A percentile compares a stretch with the other conserved stretches of the same genome.
Evolutionary conservation across 495 filamentous ascomycete genomes (phyloP).

Genomic region (Cairneyella variabilis): DNA sequence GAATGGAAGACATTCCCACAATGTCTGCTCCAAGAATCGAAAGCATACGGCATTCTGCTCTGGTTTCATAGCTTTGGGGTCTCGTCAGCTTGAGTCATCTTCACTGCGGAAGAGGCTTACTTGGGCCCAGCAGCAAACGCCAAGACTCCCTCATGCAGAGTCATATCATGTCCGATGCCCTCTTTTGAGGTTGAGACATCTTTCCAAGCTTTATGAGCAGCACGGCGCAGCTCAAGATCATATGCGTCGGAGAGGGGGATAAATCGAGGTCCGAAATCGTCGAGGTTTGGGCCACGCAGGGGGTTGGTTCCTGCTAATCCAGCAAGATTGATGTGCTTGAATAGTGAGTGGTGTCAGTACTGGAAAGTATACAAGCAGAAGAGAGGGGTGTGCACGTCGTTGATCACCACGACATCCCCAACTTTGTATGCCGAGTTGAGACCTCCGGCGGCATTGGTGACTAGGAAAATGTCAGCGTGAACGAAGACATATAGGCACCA

Average conservation of each 20-base stretch:
- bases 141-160: constrained; percentile 71
- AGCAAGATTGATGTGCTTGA: constrained; percentile 74
- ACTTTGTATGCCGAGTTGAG: constrained; percentile 65
- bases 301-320: constrained; percentile 67
- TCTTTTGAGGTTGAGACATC: constrained; percentile 31
- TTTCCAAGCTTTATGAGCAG: constrained; percentile 59
- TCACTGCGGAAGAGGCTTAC: too few species aligned
- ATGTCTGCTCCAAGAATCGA: constrained; percentile 63
- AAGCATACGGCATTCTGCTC: constrained; percentile 74
- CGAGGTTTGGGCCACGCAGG: constrained; percentile 65
- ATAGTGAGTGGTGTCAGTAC: too few species aligned
- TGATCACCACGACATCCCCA: constrained; percentile 69
- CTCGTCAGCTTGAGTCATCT: too few species aligned
- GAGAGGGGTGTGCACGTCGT: constrained; percentile 56
- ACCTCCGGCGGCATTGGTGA: constrained; percentile 76
- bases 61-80: constrained; percentile 68
- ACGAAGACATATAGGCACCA: too few species aligned
- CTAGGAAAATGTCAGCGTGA: constrained; percentile 32
- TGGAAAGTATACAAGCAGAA: too few species aligned
- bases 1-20: constrained; percentile 77
- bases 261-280: constrained; percentile 67
- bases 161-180: constrained; percentile 23
- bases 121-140: constrained; percentile 70
- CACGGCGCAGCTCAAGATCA: constrained; percentile 61
- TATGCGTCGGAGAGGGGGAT: constrained; percentile 73